These are phyloP conservation scores for Avena atlantica DNA, from an alignment of 176 grass and related monocot species.

Conservation along the genomic window DNA sequence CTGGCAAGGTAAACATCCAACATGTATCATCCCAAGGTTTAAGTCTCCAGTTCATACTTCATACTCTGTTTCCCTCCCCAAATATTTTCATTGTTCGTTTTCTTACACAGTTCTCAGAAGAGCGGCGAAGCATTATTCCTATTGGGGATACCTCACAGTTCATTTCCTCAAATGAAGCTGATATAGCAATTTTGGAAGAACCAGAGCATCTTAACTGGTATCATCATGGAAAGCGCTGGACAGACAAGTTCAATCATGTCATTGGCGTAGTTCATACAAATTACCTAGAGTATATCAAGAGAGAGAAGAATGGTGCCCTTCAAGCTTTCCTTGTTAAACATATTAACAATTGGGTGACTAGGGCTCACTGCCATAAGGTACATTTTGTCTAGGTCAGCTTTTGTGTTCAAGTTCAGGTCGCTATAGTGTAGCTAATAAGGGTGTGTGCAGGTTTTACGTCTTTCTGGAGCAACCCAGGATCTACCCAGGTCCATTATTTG, in stretches of 20 bases:
- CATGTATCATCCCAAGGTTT: conserved; percentile 20
- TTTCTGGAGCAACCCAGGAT: conserved; percentile 90
- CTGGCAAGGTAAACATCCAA: conserved; percentile 75
- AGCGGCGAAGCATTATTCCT: conserved; percentile 93
- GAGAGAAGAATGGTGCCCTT: conserved; percentile 90
- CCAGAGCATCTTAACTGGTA: conserved; percentile 99
- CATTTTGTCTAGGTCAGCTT: conserved; percentile 33
- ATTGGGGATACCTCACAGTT: conserved; percentile 87
- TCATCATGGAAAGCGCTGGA: conserved; percentile 98
- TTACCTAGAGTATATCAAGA: conserved; percentile 97
- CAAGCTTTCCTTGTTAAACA: conserved; percentile 95
- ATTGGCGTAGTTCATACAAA: conserved; percentile 96
- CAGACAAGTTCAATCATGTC: conserved; percentile 97
- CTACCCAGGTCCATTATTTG: conserved; percentile 85
- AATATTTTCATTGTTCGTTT: conserved; percentile 32
- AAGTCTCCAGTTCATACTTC: conserved; percentile 27
- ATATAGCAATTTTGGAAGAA: conserved; percentile 97
- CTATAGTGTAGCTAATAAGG: conserved; percentile 47
- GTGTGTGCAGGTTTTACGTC: conserved; percentile 76
- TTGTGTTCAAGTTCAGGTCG: neutral
- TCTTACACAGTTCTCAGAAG: conserved; percentile 83
- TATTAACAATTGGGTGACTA: conserved; percentile 95
- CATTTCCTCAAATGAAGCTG: conserved; percentile 87
- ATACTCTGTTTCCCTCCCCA: conserved; percentile 11
- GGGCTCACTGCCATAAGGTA: conserved; percentile 95